phyloP scores from a whole-genome alignment of 2,329 filamentous ascomycete genomes.

The Didymella keratinophila region DNA sequence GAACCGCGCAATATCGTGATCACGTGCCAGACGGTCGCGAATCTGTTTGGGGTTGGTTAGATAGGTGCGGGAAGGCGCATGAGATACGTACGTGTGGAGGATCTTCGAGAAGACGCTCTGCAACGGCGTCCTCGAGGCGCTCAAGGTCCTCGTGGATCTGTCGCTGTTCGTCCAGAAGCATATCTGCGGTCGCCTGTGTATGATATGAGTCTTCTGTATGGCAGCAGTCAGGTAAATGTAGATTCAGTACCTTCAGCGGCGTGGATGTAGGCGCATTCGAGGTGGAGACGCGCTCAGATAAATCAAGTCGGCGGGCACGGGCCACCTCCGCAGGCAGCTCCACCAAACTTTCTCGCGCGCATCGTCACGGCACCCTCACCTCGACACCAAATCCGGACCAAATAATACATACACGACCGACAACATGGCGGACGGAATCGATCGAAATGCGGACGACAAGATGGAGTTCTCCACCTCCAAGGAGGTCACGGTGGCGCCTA shows the following conservation, averaged over 20 bases:
- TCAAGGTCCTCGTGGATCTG: constrained; percentile 96
- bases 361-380: constrained; percentile 14
- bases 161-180: constrained; percentile 93
- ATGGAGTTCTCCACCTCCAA: constrained; percentile 99
- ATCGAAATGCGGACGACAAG: constrained; percentile 91
- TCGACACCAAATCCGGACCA: constrained; percentile 8
- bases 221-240: constrained; percentile 20
- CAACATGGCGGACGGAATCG: constrained; percentile 90
- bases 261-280: constrained; percentile 23
- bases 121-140: constrained; percentile 91
- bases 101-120: constrained; percentile 87
- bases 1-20: constrained; percentile 90
- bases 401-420: constrained; percentile 13
- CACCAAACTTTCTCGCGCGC: constrained; percentile 39
- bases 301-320: constrained; percentile 30
- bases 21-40: constrained; percentile 85
- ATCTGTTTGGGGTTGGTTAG: constrained; percentile 63
- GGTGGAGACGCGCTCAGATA: constrained; percentile 27
- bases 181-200: constrained; percentile 45
- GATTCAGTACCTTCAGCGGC: constrained; percentile 36
- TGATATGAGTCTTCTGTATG: constrained; percentile 27
- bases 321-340: constrained; percentile 27
- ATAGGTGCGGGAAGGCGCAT: background rate
- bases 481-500: constrained; percentile 93
- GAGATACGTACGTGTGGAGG: constrained; percentile 76